These are phyloP conservation scores for Colletotrichum brevisporum DNA, from an alignment of 2,329 filamentous ascomycete genomes.

Conservation along the genomic window DNA sequence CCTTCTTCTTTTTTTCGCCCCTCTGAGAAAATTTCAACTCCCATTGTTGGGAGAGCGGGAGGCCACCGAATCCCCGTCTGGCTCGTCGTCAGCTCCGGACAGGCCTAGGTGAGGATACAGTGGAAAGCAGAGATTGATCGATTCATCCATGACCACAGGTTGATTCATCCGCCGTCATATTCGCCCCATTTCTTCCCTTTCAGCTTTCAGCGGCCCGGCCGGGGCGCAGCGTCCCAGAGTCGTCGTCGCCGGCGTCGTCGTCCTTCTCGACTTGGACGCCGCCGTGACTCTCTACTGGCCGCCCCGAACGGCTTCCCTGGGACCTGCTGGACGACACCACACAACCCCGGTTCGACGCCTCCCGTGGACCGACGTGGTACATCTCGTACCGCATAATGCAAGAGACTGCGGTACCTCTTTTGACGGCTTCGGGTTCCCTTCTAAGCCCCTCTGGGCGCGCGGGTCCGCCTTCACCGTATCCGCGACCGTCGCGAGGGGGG, in stretches of 20 bases:
- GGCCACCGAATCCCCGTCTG: conserved; percentile 12
- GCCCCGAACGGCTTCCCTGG: conserved; percentile 1
- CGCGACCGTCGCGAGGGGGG: conserved; percentile 29
- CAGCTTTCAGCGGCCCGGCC: background rate
- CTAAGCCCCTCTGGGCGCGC: conserved; percentile 1
- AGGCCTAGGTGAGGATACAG: background rate
- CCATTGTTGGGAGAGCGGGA: background rate
- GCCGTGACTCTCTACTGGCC: conserved; percentile 4
- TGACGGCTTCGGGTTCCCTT: background rate
- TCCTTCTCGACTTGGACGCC: background rate
- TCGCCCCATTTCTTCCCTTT: conserved; percentile 17
- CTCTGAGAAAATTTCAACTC: background rate
- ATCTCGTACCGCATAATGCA: conserved; percentile 5
- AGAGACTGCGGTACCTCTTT: conserved; percentile 4
- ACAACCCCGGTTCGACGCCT: conserved; percentile 9
- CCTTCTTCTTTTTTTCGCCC: conserved; percentile 15
- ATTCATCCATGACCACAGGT: conserved; percentile 16
- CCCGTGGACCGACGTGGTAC: conserved; percentile 20
- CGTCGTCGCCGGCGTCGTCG: conserved; percentile 30
- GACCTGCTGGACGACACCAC: conserved; percentile 8
- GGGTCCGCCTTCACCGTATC: conserved; percentile 33
- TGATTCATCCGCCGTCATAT: conserved; percentile 25
- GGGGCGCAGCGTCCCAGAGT: conserved; percentile 27
- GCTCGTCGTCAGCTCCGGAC: background rate
- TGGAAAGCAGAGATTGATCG: conserved; percentile 15